Conservation (phyloP, 2,329 filamentous ascomycete species). For the Fusarium sp. region DNA sequence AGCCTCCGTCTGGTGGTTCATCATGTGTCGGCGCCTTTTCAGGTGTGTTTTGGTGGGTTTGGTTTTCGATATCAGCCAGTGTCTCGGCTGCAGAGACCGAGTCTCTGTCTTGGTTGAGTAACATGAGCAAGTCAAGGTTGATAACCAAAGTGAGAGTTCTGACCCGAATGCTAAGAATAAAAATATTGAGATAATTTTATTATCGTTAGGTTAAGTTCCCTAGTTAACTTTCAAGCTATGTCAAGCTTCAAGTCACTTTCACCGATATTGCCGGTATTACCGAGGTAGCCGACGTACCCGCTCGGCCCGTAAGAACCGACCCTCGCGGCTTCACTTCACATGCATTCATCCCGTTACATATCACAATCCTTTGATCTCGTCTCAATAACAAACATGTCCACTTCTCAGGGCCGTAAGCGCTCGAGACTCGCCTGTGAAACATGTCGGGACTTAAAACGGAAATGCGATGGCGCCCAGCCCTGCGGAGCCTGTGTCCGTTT, state of each 20-base stretch:
- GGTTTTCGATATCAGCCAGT: slow-evolving; percentile 13
- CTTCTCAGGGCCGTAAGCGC: slow-evolving; percentile 45
- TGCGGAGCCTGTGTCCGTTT: slow-evolving; percentile 63
- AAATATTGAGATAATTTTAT: neutral
- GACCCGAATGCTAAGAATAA: rapidly evolving
- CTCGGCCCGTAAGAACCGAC: slow-evolving; percentile 24
- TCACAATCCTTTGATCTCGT: neutral
- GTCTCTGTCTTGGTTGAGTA: neutral
- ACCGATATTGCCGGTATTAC: neutral
- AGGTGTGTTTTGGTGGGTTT: neutral
- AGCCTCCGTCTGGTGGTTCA: slow-evolving; percentile 30
- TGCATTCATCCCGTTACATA: neutral
- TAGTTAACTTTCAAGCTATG: neutral
- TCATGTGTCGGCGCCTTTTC: neutral
- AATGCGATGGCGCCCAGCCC: slow-evolving; percentile 63
- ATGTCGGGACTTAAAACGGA: slow-evolving; percentile 64
- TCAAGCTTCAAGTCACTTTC: neutral
- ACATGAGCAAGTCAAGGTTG: neutral
- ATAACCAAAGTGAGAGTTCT: rapidly evolving
- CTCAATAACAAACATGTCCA: slow-evolving; percentile 20
- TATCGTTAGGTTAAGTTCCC: neutral
- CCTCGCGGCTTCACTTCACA: neutral
- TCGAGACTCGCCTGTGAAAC: slow-evolving; percentile 59
- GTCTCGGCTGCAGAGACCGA: neutral
- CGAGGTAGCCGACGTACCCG: slow-evolving; percentile 21